Evolutionary conservation across 148 eudicot genomes (phyloP).

Genomic region (Camellia sinensis): DNA sequence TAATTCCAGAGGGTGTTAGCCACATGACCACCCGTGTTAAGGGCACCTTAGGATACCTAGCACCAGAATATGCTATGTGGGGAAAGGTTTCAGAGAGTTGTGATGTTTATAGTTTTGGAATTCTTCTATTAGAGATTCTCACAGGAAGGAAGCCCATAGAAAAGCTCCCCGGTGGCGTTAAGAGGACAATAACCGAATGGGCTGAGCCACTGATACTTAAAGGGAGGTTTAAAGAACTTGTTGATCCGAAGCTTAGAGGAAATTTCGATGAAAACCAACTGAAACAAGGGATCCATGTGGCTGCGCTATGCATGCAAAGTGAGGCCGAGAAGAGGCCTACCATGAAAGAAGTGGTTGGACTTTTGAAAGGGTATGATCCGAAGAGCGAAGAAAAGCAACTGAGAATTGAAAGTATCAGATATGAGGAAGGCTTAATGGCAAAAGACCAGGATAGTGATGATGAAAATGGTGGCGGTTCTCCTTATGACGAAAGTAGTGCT

Average conservation of each 20-base stretch:
- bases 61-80: slow-evolving; percentile 59
- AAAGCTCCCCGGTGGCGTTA: slow-evolving; percentile 37
- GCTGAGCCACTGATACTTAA: slow-evolving; percentile 38
- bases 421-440: slow-evolving; percentile 36
- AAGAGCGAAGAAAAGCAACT: background rate
- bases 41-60: slow-evolving; percentile 52
- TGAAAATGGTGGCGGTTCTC: slow-evolving; percentile 3
- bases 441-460: slow-evolving; percentile 31
- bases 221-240: slow-evolving; percentile 38
- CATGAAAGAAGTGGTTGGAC: slow-evolving; percentile 41
- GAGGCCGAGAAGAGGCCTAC: slow-evolving; percentile 51
- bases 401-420: slow-evolving; percentile 31
- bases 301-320: slow-evolving; percentile 39
- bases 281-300: slow-evolving; percentile 30
- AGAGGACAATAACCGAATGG: slow-evolving; percentile 57
- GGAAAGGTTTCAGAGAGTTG: slow-evolving; percentile 56
- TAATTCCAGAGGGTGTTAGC: slow-evolving; percentile 51
- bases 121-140: slow-evolving; percentile 39
- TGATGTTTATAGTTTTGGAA: slow-evolving; percentile 55
- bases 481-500: slow-evolving; percentile 26
- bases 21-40: slow-evolving; percentile 63
- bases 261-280: slow-evolving; percentile 35
- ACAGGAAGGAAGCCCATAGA: slow-evolving; percentile 48
- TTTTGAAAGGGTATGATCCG: slow-evolving; percentile 17
- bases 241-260: slow-evolving; percentile 42